phyloP scores from a whole-genome alignment of 1,284 basidiomycete species.

The Microbotryum intermedium region DNA sequence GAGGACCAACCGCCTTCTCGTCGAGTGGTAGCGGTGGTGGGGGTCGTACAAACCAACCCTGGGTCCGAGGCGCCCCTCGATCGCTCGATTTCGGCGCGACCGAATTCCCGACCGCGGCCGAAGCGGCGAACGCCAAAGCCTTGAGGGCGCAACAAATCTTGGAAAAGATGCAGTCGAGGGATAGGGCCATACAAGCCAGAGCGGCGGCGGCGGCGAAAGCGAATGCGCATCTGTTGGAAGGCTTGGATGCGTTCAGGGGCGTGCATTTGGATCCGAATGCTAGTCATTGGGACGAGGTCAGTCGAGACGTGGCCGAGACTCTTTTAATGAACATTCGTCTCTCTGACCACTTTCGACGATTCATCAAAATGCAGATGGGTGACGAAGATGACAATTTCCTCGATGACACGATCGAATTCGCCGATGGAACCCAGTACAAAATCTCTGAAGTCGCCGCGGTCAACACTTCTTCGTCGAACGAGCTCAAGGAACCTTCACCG shows the following conservation, averaged over 20 bases:
- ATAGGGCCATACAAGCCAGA: conserved; percentile 30
- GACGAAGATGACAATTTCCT: conserved; percentile 86
- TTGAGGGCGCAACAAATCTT: conserved; percentile 10
- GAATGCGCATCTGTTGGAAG: conserved; percentile 38
- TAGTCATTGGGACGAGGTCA: conserved; percentile 91
- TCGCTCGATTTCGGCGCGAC: too few species aligned
- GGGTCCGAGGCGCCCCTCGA: too few species aligned
- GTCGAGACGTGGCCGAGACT: too few species aligned
- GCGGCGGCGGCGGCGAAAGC: conserved; percentile 33
- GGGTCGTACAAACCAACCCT: too few species aligned
- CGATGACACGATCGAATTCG: conserved; percentile 83
- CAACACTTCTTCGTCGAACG: conserved; percentile 2
- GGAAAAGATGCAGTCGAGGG: conserved; percentile 29
- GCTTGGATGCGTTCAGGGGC: conserved; percentile 75
- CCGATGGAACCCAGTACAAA: conserved; percentile 79
- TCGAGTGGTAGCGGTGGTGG: too few species aligned
- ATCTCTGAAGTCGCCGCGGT: conserved; percentile 44
- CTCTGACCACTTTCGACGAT: not conserved
- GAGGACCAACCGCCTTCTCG: too few species aligned
- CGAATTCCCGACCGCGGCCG: conserved; percentile 86
- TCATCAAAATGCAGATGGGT: too few species aligned
- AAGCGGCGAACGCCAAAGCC: conserved; percentile 59
- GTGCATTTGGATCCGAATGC: conserved; percentile 83
- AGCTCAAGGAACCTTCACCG: conserved; percentile 25
- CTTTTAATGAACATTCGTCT: too few species aligned